These are phyloP conservation scores for Claviceps sp. DNA, from an alignment of 2,329 filamentous ascomycete genomes.

Conservation along the genomic window DNA sequence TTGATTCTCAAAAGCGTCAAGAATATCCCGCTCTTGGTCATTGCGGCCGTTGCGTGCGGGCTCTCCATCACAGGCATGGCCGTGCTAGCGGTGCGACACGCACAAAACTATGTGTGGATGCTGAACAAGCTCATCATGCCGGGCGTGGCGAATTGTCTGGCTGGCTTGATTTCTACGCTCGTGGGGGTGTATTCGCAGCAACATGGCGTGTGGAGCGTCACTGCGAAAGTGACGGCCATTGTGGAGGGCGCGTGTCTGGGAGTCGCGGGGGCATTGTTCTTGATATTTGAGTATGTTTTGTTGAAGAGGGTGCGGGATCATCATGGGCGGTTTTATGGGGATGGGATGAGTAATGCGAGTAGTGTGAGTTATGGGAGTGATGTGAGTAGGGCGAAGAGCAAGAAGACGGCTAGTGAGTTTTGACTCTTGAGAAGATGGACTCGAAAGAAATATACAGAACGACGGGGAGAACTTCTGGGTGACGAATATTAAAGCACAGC, in stretches of 20 bases:
- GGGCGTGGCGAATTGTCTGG: slow-evolving; percentile 30
- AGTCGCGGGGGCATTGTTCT: slow-evolving; percentile 15
- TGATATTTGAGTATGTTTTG: slow-evolving; percentile 18
- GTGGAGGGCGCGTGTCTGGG: slow-evolving; percentile 19
- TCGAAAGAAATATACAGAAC: background rate
- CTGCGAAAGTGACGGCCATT: slow-evolving; percentile 22
- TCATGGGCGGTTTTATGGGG: slow-evolving; percentile 13
- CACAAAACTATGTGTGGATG: slow-evolving; percentile 39
- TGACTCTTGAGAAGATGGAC: background rate
- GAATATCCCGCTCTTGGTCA: slow-evolving; percentile 27
- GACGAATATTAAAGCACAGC: too few relatives aligned
- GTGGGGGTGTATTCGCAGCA: slow-evolving; percentile 36
- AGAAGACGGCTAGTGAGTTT: background rate
- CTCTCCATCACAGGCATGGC: slow-evolving; percentile 22
- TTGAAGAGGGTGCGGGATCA: slow-evolving; percentile 17
- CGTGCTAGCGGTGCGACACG: slow-evolving; percentile 29
- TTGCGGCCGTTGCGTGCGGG: slow-evolving; percentile 29
- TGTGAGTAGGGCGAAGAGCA: background rate
- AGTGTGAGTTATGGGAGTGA: slow-evolving; percentile 3
- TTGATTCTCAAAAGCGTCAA: slow-evolving; percentile 14
- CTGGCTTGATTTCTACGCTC: slow-evolving; percentile 35
- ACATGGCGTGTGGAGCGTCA: slow-evolving; percentile 28
- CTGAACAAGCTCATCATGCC: slow-evolving; percentile 36
- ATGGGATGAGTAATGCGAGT: background rate
- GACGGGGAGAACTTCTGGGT: too few relatives aligned